Conservation (phyloP, 164 flowering plant species). For the Magnolia changhungtana region DNA sequence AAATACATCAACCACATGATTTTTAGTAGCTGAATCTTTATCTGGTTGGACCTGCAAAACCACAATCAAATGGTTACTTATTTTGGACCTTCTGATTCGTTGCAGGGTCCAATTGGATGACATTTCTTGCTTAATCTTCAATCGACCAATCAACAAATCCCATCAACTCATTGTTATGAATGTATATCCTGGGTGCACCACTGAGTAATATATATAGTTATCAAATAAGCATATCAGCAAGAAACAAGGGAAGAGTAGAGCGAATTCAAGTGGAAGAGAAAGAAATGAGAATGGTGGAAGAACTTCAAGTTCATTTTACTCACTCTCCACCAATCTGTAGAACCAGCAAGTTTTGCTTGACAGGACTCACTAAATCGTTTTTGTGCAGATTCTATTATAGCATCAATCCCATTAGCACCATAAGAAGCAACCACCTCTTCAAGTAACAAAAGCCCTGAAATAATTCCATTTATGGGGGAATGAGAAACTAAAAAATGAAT, state of each 20-base stretch:
- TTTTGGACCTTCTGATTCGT: too few species aligned
- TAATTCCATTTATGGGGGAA: not conserved
- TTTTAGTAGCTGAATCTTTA: too few species aligned
- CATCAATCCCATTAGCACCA: constrained; percentile 58
- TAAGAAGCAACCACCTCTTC: constrained; percentile 63
- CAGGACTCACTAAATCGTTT: constrained; percentile 66
- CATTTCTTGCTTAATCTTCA: too few species aligned
- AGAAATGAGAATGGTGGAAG: not conserved
- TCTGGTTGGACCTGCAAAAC: too few species aligned
- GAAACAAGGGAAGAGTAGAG: not conserved
- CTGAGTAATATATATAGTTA: not conserved
- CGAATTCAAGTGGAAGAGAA: too few species aligned
- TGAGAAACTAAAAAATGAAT: not conserved
- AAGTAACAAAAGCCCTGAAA: constrained; percentile 69
- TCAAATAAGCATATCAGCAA: not conserved
- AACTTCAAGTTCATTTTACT: constrained; percentile 16
- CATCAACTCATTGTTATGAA: too few species aligned
- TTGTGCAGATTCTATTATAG: constrained; percentile 60
- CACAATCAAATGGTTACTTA: too few species aligned
- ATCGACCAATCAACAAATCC: too few species aligned
- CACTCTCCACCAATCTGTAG: constrained; percentile 90
- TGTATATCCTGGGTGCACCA: not conserved
- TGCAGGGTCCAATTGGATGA: too few species aligned
- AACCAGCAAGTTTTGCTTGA: constrained; percentile 62
- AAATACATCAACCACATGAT: too few species aligned